A percentile compares a stretch with the other conserved stretches of the same genome.
These are phyloP conservation scores for Extremus antarcticus DNA, from an alignment of 495 filamentous ascomycete genomes.

Conservation along the genomic window DNA sequence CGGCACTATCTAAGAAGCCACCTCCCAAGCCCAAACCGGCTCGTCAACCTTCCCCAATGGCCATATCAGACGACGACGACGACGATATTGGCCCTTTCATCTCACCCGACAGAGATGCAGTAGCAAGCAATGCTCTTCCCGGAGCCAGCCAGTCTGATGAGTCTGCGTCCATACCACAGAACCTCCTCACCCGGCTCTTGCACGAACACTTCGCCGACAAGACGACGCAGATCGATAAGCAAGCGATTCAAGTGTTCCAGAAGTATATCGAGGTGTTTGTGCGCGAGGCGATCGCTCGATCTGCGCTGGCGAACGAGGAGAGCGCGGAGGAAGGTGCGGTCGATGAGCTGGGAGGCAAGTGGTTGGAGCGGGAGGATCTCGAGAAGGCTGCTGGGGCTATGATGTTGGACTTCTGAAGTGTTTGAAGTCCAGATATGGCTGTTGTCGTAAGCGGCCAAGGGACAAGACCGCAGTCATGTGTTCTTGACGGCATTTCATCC, in stretches of 20 bases:
- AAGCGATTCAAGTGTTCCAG: conserved; percentile 65
- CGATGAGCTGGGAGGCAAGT: conserved; percentile 30
- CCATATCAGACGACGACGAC: neutral
- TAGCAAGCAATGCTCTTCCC: neutral
- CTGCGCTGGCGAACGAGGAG: conserved; percentile 52
- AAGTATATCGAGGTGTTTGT: conserved; percentile 92
- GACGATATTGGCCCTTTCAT: neutral
- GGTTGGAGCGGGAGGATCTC: conserved; percentile 59
- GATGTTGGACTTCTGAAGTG: conserved; percentile 65
- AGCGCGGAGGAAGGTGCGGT: conserved; percentile 30
- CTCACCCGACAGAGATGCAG: neutral
- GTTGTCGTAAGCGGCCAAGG: neutral
- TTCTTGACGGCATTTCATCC: neutral
- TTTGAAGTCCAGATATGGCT: neutral
- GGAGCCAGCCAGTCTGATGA: conserved; percentile 4
- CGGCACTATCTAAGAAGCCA: neutral
- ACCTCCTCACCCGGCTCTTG: conserved; percentile 62
- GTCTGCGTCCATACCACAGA: conserved; percentile 52
- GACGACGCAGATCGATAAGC: conserved; percentile 63
- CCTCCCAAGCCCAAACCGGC: neutral
- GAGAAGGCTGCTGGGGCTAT: conserved; percentile 87
- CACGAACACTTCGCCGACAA: conserved; percentile 64
- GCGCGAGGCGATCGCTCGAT: conserved; percentile 76
- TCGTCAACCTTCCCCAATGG: neutral
- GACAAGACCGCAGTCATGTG: too few species aligned